Percentiles rank a stretch among this genome's conserved stretches.
phyloP scores from a whole-genome alignment of 495 filamentous ascomycete genomes.

The Aspergillus leporis region DNA sequence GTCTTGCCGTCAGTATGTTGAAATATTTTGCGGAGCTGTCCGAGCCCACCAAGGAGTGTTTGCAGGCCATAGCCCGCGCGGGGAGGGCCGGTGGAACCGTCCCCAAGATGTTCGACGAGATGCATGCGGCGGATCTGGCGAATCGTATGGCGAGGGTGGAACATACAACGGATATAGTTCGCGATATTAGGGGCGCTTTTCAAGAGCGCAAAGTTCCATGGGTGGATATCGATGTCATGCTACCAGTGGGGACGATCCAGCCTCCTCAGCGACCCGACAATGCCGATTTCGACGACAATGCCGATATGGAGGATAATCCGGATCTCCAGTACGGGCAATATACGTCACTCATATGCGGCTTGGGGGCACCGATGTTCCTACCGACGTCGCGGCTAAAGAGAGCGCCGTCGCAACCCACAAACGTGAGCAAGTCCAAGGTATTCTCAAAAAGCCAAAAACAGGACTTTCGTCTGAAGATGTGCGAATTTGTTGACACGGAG shows the following conservation, averaged over 20 bases:
- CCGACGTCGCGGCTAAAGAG: conserved; percentile 85
- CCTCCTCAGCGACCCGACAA: conserved; percentile 40
- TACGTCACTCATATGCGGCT: conserved; percentile 67
- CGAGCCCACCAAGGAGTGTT: conserved; percentile 64
- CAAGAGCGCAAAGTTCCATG: conserved; percentile 76
- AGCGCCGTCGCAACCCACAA: conserved; percentile 82
- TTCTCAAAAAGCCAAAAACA: conserved; percentile 82
- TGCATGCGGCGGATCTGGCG: conserved; percentile 89
- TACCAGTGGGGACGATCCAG: conserved; percentile 73
- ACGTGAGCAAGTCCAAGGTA: conserved; percentile 67
- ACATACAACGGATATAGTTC: conserved; percentile 68
- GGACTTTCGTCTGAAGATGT: conserved; percentile 82
- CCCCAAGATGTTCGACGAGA: conserved; percentile 77
- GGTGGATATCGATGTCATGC: conserved; percentile 83
- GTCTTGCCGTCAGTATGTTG: conserved; percentile 83
- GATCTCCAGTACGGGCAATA: conserved; percentile 73
- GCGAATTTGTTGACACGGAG: conserved; percentile 90
- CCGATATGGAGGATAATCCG: conserved; percentile 56
- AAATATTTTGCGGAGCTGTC: conserved; percentile 93
- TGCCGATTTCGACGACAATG: conserved; percentile 30
- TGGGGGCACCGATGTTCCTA: conserved; percentile 82
- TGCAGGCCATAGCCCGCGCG: conserved; percentile 37
- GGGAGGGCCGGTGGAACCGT: conserved; percentile 39
- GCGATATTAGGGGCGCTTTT: conserved; percentile 68
- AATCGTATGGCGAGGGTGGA: conserved; percentile 78